Percentiles rank a stretch among this genome's conserved stretches.
Conservation (phyloP, 1,139 yeast species). For the Debaryomyces udenii region DNA sequence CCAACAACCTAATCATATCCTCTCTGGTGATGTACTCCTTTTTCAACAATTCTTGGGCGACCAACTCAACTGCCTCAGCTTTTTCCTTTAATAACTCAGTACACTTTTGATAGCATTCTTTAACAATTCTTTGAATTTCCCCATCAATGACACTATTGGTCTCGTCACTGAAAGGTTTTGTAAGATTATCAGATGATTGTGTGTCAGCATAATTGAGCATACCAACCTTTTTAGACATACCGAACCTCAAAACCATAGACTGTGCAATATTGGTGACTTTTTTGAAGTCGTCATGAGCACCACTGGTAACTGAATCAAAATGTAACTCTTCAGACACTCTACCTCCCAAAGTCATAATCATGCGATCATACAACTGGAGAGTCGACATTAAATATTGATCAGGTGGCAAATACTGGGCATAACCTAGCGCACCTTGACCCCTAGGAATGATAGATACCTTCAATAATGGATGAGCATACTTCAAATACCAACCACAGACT, state of each 20-base stretch:
- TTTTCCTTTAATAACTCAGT: constrained; percentile 67
- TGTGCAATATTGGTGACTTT: constrained; percentile 95
- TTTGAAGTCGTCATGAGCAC: constrained; percentile 95
- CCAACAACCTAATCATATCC: constrained; percentile 85
- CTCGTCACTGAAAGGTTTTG: constrained; percentile 69
- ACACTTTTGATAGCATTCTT: constrained; percentile 76
- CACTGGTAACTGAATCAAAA: constrained; percentile 87
- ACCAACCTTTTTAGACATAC: constrained; percentile 88
- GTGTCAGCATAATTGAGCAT: constrained; percentile 51
- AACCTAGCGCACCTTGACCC: constrained; percentile 96
- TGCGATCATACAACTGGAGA: constrained; percentile 80
- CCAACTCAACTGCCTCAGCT: constrained; percentile 71
- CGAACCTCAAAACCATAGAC: constrained; percentile 87
- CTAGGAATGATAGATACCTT: constrained; percentile 96
- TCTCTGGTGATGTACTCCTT: constrained; percentile 90
- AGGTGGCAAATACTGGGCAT: constrained; percentile 95
- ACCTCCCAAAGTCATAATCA: constrained; percentile 98
- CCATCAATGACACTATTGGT: constrained; percentile 71
- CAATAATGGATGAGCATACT: constrained; percentile 87
- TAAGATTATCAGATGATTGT: constrained; percentile 38
- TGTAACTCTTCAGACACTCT: constrained; percentile 93
- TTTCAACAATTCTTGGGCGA: constrained; percentile 80
- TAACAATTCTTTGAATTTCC: constrained; percentile 82
- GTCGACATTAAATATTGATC: constrained; percentile 83
- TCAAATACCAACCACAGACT: constrained; percentile 93